Conservation (phyloP, 352 stramenopile species). For the Phytopythium boreale region DNA sequence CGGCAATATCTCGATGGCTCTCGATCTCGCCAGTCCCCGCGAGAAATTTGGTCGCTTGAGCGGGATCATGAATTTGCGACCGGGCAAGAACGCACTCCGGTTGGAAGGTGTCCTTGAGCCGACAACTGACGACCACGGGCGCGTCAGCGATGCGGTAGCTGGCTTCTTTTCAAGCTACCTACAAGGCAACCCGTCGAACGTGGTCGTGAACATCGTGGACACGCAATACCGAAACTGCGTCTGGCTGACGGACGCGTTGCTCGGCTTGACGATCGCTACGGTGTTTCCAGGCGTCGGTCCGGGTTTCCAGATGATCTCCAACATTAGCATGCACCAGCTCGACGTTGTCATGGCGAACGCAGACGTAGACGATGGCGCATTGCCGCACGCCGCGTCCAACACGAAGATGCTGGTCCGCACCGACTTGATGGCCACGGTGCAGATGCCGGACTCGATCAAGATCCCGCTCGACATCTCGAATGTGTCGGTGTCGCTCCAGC, state of each 20-base stretch:
- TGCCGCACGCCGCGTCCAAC: constrained; percentile 32
- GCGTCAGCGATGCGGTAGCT: constrained; percentile 46
- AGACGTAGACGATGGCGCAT: constrained; percentile 2
- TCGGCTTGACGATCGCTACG: constrained; percentile 59
- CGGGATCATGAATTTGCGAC: constrained; percentile 52
- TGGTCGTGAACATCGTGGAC: constrained; percentile 47
- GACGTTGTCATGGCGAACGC: constrained; percentile 54
- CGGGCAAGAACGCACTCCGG: constrained; percentile 44
- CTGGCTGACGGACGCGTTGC: constrained; percentile 60
- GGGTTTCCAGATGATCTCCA: constrained; percentile 62
- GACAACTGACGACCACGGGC: constrained; percentile 28
- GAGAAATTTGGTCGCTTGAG: constrained; percentile 48
- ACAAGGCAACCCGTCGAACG: constrained; percentile 42
- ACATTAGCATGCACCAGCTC: constrained; percentile 64
- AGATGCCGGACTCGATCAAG: constrained; percentile 67
- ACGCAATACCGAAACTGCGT: constrained; percentile 50
- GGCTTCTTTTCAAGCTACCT: constrained; percentile 75
- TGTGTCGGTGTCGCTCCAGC: constrained; percentile 50
- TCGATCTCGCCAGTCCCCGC: constrained; percentile 28
- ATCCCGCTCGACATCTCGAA: constrained; percentile 71
- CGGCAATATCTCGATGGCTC: constrained; percentile 50
- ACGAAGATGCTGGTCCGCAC: constrained; percentile 70
- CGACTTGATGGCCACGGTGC: constrained; percentile 58
- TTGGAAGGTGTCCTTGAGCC: constrained; percentile 53
- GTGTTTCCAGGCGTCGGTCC: constrained; percentile 55